These are phyloP conservation scores for Dillenia suffruticosa DNA, from an alignment of 164 flowering plant genomes.

Conservation along the genomic window DNA sequence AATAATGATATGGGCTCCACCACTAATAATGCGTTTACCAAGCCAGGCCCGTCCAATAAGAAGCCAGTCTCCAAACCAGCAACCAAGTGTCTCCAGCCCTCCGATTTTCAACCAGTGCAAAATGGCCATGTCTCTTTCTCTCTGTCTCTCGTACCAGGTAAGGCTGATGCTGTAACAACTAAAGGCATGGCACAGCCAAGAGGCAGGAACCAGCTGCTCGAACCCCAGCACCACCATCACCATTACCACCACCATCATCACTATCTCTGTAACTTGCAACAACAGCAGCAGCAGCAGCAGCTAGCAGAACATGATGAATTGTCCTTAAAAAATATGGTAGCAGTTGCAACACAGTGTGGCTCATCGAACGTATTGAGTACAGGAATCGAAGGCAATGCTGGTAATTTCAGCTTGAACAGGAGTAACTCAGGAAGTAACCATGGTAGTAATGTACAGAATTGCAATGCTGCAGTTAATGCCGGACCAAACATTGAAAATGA, in stretches of 20 bases:
- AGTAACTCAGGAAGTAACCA: constrained; percentile 71
- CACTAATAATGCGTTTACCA: constrained; percentile 29
- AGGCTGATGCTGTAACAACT: constrained; percentile 23
- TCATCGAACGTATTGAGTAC: constrained; percentile 49
- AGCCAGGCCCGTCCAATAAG: constrained; percentile 33
- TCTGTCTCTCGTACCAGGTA: constrained; percentile 24
- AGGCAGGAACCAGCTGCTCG: constrained; percentile 34
- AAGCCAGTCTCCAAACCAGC: constrained; percentile 33
- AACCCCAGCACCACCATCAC: constrained; percentile 57
- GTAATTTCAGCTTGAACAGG: constrained; percentile 52
- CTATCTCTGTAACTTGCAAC: constrained; percentile 35
- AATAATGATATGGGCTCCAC: constrained; percentile 52
- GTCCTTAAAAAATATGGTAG: constrained; percentile 32
- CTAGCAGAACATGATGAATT: constrained; percentile 36
- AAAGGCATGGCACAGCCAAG: constrained; percentile 21
- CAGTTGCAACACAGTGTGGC: constrained; percentile 39
- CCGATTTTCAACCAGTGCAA: constrained; percentile 17
- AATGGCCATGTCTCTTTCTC: constrained; percentile 5
- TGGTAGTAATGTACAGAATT: constrained; percentile 66
- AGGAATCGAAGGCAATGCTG: constrained; percentile 34
- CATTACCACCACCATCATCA: constrained; percentile 60
- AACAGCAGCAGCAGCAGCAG: constrained; percentile 15
- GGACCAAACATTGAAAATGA: constrained; percentile 47
- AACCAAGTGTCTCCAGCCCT: constrained; percentile 30
- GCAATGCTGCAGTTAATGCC: constrained; percentile 39